A percentile compares a stretch with the other conserved stretches of the same genome.
These are phyloP conservation scores for Boletales sp. DNA, from an alignment of 768 basidiomycete genomes.

Conservation along the genomic window DNA sequence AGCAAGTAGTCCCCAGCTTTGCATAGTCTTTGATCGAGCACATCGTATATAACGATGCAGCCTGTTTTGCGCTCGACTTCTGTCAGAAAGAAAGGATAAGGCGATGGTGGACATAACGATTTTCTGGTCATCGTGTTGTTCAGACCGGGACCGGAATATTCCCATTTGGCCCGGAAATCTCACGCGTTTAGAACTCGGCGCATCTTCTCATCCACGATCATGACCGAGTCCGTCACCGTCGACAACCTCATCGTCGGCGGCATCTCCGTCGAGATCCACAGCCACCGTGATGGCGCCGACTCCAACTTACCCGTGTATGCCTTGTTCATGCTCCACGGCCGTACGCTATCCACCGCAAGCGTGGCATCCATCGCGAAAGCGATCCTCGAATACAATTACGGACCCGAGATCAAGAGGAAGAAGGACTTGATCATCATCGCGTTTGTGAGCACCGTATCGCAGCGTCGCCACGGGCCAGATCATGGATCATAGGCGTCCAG, in stretches of 20 bases:
- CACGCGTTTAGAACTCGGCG: too few relatives aligned
- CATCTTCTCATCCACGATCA: too few relatives aligned
- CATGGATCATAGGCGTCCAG: slow-evolving; percentile 10
- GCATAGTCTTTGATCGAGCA: too few relatives aligned
- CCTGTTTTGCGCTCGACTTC: too few relatives aligned
- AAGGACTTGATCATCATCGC: slow-evolving; percentile 26
- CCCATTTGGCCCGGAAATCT: too few relatives aligned
- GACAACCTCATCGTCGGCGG: slow-evolving; percentile 22
- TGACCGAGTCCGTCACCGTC: not conserved
- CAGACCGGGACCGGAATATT: too few relatives aligned
- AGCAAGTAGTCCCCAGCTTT: too few relatives aligned
- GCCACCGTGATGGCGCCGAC: slow-evolving; percentile 11
- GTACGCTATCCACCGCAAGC: slow-evolving; percentile 8
- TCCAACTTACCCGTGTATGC: slow-evolving; percentile 24
- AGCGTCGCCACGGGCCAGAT: not conserved
- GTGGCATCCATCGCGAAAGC: slow-evolving; percentile 14
- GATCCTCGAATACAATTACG: slow-evolving; percentile 23
- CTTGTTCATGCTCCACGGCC: slow-evolving; percentile 29
- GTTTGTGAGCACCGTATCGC: slow-evolving; percentile 19
- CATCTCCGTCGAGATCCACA: slow-evolving; percentile 24
- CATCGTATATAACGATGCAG: too few relatives aligned
- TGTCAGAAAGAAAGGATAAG: too few relatives aligned
- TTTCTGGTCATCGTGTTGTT: too few relatives aligned
- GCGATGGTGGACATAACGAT: too few relatives aligned
- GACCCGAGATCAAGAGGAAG: slow-evolving; percentile 7